Evolutionary conservation across 345 rosid species (phyloP).

Genomic region (Euphorbia tirucalli): DNA sequence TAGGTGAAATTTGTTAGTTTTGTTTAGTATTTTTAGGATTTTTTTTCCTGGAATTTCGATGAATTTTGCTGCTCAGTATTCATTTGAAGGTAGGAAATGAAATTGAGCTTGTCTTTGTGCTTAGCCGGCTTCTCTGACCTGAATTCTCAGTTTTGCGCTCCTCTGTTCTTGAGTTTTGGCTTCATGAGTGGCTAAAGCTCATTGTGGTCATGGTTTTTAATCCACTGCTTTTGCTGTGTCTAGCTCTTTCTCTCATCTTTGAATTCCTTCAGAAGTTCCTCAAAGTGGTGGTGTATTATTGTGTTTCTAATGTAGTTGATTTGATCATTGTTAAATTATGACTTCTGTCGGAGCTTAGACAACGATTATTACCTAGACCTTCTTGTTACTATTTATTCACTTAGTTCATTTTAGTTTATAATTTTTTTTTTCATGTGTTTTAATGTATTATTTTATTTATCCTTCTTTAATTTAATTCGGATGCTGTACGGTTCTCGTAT

Average conservation of each 20-base stretch:
- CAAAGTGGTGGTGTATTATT: not conserved
- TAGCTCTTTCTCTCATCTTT: not conserved
- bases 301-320: not conserved
- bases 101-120: not conserved
- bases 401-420: not conserved
- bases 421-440: not conserved
- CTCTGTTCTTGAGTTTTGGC: not conserved
- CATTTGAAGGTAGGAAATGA: not conserved
- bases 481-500: not conserved
- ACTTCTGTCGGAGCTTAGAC: not conserved
- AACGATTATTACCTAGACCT: not conserved
- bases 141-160: conserved; percentile 27
- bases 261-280: not conserved
- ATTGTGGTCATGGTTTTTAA: too few species aligned
- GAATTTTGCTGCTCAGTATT: not conserved
- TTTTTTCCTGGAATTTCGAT: conserved; percentile 7
- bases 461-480: not conserved
- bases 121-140: not conserved
- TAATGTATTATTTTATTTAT: not conserved
- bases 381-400: not conserved
- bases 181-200: not conserved
- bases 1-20: not conserved
- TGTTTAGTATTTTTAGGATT: not conserved
- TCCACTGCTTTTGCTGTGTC: too few species aligned
- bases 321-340: conserved; percentile 5